phyloP scores from a whole-genome alignment of 202 grass and related monocot species.

The Schoenoplectus triqueter region DNA sequence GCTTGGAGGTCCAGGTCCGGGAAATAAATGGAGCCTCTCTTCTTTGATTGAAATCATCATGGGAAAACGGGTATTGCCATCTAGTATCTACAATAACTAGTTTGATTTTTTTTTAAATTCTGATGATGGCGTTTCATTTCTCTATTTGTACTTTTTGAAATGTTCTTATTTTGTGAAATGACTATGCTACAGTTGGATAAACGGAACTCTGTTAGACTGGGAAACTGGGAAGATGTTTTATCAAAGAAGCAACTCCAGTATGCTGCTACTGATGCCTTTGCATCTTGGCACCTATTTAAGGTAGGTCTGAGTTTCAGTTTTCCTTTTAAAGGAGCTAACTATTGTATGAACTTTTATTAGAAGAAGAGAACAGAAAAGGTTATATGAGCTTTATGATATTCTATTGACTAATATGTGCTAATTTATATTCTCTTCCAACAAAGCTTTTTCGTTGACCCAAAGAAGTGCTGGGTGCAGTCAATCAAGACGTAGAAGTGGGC shows the following conservation, averaged over 20 bases:
- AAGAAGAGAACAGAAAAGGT: not conserved
- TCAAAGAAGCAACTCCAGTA: slow-evolving; percentile 74
- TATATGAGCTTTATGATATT: not conserved
- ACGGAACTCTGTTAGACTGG: slow-evolving; percentile 66
- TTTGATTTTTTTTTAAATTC: not conserved
- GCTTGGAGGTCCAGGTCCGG: slow-evolving; percentile 44
- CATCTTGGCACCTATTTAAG: slow-evolving; percentile 81
- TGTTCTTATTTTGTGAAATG: slow-evolving; percentile 24
- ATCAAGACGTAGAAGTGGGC: too few species aligned
- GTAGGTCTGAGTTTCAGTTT: slow-evolving; percentile 34
- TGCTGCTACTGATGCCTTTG: slow-evolving; percentile 95
- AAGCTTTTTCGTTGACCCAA: too few species aligned
- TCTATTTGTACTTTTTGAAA: not conserved
- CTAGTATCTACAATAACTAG: not conserved
- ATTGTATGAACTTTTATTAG: not conserved
- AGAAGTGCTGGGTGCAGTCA: too few species aligned
- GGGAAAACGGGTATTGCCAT: slow-evolving; percentile 63
- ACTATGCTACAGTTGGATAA: slow-evolving; percentile 61
- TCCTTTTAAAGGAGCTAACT: not conserved
- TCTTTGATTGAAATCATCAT: slow-evolving; percentile 77
- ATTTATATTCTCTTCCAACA: not conserved
- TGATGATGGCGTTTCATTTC: not conserved
- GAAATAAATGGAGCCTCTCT: slow-evolving; percentile 70
- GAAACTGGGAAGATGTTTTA: slow-evolving; percentile 83
- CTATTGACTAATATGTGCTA: not conserved